A percentile compares a stretch with the other conserved stretches of the same genome.
phyloP scores from a whole-genome alignment of 2,329 filamentous ascomycete species.

The Alternaria tenuissima region DNA sequence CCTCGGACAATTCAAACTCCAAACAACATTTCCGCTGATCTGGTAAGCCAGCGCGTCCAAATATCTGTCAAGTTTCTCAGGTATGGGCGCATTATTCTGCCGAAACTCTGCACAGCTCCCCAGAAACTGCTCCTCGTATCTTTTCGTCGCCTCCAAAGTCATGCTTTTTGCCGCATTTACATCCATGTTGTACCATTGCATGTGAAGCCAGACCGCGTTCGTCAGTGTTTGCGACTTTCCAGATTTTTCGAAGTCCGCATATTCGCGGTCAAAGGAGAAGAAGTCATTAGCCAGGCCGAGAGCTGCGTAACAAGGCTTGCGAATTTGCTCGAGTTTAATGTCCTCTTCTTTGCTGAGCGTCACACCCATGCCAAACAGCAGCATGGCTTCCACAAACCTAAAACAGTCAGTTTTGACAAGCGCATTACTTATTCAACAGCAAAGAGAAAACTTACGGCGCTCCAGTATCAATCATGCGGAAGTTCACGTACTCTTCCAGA shows the following conservation, averaged over 20 bases:
- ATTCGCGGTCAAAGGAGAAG: slow-evolving; percentile 9
- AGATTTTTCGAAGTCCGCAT: background rate
- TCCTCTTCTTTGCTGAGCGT: slow-evolving; percentile 6
- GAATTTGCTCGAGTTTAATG: background rate
- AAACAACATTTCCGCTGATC: slow-evolving; percentile 1
- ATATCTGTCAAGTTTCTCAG: background rate
- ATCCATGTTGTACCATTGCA: slow-evolving; percentile 1
- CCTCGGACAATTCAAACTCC: slow-evolving; percentile 6
- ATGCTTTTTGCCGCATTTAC: background rate
- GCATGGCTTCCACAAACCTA: background rate
- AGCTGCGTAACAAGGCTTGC: background rate
- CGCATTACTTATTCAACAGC: background rate
- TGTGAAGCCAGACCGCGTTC: slow-evolving; percentile 7
- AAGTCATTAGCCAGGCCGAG: background rate
- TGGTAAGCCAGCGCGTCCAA: background rate
- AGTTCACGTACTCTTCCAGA: slow-evolving; percentile 5
- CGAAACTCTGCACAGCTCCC: background rate
- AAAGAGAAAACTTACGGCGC: background rate
- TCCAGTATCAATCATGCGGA: background rate
- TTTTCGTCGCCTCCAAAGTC: background rate
- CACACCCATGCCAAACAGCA: slow-evolving; percentile 10
- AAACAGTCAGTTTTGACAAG: background rate
- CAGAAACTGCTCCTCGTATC: background rate
- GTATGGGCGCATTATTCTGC: too few species aligned
- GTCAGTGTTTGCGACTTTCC: background rate